phyloP scores from a whole-genome alignment of 2,329 filamentous ascomycete species.

The Chrysoporthe austroafricana region DNA sequence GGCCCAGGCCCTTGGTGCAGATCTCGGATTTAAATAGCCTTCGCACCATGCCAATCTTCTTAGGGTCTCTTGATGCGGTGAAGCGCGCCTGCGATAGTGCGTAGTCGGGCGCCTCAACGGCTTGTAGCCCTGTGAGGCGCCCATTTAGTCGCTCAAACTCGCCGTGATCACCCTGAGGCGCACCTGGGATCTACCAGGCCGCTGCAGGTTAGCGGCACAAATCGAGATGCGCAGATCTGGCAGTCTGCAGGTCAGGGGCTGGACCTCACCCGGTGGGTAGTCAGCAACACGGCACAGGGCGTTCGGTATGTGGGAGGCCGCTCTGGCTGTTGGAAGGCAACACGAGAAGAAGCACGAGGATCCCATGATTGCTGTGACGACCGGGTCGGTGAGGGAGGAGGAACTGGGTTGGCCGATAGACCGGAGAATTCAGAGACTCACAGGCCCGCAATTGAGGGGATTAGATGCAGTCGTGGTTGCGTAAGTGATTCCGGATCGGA shows the following conservation, averaged over 20 bases:
- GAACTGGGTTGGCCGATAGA: not conserved
- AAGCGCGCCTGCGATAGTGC: not conserved
- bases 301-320: not conserved
- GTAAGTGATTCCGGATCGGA: not conserved
- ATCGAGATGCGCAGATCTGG: not conserved
- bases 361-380: not conserved
- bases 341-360: not conserved
- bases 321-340: not conserved
- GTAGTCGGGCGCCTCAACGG: not conserved
- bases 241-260: not conserved
- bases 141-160: not conserved
- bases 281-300: not conserved
- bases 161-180: not conserved
- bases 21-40: not conserved
- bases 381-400: not conserved
- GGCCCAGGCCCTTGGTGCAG: not conserved
- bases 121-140: not conserved
- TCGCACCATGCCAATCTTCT: not conserved
- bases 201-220: not conserved
- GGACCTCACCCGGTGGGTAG: not conserved
- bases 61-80: no score
- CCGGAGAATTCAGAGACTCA: not conserved
- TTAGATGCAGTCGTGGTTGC: not conserved
- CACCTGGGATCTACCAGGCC: not conserved
- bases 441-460: not conserved